Percentiles rank a stretch among this genome's conserved stretches.
Evolutionary conservation across 2,329 filamentous ascomycete species (phyloP).

Genomic region (Cladophialophora yegresii): DNA sequence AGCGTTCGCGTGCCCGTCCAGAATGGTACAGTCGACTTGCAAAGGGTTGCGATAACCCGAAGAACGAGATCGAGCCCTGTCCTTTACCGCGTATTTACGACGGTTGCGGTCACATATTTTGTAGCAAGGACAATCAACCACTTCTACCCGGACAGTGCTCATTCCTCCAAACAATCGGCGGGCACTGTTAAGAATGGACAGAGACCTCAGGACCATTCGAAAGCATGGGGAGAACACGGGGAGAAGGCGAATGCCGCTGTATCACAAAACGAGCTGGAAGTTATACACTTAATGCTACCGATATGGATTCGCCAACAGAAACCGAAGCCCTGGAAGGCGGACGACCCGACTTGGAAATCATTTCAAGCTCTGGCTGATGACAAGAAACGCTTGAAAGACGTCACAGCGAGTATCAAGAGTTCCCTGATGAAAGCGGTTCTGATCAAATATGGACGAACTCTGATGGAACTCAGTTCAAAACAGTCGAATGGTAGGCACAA

Average conservation of each 20-base stretch:
- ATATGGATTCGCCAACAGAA: slow-evolving; percentile 32
- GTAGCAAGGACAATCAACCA: slow-evolving; percentile 23
- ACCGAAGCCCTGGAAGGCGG: slow-evolving; percentile 17
- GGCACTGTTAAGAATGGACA: slow-evolving; percentile 5
- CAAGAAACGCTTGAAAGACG: slow-evolving; percentile 25
- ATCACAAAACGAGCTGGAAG: slow-evolving; percentile 1
- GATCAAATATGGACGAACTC: slow-evolving; percentile 10
- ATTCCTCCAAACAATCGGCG: not conserved
- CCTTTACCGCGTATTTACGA: slow-evolving; percentile 30
- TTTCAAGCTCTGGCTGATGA: slow-evolving; percentile 31
- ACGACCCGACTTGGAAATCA: slow-evolving; percentile 34
- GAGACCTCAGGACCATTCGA: not conserved
- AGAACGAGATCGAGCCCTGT: slow-evolving; percentile 25
- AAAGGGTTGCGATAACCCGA: slow-evolving; percentile 31
- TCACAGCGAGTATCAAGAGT: slow-evolving; percentile 22
- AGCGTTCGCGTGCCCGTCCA: slow-evolving; percentile 35
- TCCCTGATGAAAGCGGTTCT: slow-evolving; percentile 10
- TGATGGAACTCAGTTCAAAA: slow-evolving; percentile 6
- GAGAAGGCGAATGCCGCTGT: slow-evolving; percentile 3
- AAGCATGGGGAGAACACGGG: slow-evolving; percentile 10
- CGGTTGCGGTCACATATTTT: slow-evolving; percentile 31
- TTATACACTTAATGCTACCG: slow-evolving; percentile 28
- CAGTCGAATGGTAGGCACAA: not conserved
- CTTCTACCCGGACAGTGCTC: slow-evolving; percentile 14
- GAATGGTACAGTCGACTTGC: slow-evolving; percentile 28